Evolutionary conservation across 179 eudicot species (phyloP).

Genomic region (Spergularia azorica): DNA sequence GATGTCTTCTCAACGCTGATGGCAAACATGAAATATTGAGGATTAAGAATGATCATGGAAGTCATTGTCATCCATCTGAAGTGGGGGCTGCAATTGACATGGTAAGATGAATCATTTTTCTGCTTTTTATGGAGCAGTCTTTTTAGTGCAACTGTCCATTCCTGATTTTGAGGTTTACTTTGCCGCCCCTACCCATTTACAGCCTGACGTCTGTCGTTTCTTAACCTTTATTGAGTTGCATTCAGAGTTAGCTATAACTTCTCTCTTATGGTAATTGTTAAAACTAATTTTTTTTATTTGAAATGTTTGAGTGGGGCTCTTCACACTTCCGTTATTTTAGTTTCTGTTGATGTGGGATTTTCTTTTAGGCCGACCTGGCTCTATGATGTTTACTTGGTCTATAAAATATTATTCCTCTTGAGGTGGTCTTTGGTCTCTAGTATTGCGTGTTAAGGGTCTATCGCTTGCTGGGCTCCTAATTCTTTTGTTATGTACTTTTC

Average conservation of each 20-base stretch:
- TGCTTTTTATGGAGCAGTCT: not conserved
- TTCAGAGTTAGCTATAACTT: too few species aligned
- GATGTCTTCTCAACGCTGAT: slow-evolving; percentile 34
- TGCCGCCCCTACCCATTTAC: not conserved
- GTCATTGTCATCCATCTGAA: slow-evolving; percentile 19
- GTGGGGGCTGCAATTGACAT: slow-evolving; percentile 32
- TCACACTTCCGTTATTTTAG: not conserved
- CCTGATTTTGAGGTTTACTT: not conserved
- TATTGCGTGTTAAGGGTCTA: not conserved
- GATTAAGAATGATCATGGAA: slow-evolving; percentile 27
- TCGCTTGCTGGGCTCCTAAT: too few species aligned
- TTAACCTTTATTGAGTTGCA: not conserved
- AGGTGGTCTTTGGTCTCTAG: not conserved
- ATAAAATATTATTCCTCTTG: not conserved
- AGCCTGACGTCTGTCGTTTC: not conserved
- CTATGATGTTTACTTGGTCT: too few species aligned
- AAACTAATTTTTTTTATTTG: not conserved
- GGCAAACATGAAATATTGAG: slow-evolving; percentile 35
- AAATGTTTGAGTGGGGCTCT: not conserved
- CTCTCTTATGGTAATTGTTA: not conserved
- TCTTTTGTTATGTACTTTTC: too few species aligned
- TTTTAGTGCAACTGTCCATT: not conserved
- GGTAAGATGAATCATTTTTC: slow-evolving; percentile 33
- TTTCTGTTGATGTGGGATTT: not conserved
- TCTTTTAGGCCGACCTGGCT: too few species aligned